phyloP scores from a whole-genome alignment of 805 yeast genomes.

The Jamesozyma hellenica region DNA sequence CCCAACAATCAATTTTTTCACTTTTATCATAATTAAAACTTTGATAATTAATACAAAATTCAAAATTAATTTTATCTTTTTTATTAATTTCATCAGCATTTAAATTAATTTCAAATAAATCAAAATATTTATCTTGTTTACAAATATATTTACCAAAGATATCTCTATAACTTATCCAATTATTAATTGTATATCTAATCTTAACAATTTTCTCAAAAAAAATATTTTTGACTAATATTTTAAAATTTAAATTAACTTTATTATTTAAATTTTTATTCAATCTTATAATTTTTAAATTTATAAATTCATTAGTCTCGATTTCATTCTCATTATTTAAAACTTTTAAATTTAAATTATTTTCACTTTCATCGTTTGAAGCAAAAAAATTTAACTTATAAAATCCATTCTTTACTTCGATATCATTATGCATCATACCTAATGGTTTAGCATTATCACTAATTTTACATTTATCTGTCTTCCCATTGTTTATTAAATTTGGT shows the following conservation, averaged over 20 bases:
- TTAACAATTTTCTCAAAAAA: constrained; percentile 58
- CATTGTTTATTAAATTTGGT: constrained; percentile 53
- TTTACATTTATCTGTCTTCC: constrained; percentile 1
- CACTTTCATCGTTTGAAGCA: constrained; percentile 15
- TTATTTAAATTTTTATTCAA: constrained; percentile 4
- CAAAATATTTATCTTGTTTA: constrained; percentile 9
- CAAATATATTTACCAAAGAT: constrained; percentile 18
- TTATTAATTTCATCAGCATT: constrained; percentile 8
- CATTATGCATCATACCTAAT: constrained; percentile 3
- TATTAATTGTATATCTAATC: constrained; percentile 64
- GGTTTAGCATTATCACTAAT: constrained; percentile 6
- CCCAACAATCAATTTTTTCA: constrained; percentile 20
- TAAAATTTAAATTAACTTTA: constrained; percentile 43
- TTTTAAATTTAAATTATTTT: constrained; percentile 21
- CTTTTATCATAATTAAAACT: constrained; percentile 9
- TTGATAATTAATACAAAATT: constrained; percentile 24
- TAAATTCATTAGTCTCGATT: constrained; percentile 16
- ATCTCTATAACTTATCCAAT: constrained; percentile 56
- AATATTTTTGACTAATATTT: constrained; percentile 67
- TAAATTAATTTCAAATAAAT: constrained; percentile 23
- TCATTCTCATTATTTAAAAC: constrained; percentile 13
- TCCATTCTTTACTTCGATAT: constrained; percentile 13
- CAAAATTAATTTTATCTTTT: constrained; percentile 7
- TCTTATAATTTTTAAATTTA: constrained; percentile 8
- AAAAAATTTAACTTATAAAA: constrained; percentile 23